Percentiles rank a stretch among this genome's conserved stretches.
Conservation (phyloP, 768 basidiomycete genomes). For the Kwoniella pini region DNA sequence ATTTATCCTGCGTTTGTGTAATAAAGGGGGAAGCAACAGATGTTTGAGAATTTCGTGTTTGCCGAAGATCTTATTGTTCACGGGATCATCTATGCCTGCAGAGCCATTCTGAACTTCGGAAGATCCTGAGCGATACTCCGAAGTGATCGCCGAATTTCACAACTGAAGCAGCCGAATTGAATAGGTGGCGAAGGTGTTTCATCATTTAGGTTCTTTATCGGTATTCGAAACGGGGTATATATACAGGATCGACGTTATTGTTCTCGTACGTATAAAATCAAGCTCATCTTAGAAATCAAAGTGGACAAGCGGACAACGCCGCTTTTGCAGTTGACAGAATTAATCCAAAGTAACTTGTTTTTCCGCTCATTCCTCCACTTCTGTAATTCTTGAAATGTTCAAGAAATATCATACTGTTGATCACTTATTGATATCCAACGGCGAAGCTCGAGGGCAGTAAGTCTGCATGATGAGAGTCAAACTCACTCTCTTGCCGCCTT, state of each 20-base stretch:
- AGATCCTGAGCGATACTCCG: background rate
- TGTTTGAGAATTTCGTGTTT: background rate
- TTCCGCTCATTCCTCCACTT: too few relatives aligned
- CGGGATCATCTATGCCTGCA: background rate
- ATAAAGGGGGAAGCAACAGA: background rate
- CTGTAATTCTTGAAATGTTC: too few relatives aligned
- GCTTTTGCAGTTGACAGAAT: too few relatives aligned
- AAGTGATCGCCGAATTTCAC: background rate
- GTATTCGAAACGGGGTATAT: background rate
- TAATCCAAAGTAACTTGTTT: too few relatives aligned
- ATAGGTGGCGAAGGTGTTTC: constrained; percentile 10
- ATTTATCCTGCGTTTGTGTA: background rate
- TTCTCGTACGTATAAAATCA: background rate
- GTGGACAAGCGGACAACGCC: too few relatives aligned
- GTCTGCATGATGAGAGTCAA: constrained; percentile 28
- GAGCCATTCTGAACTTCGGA: background rate
- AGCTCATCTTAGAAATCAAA: too few relatives aligned
- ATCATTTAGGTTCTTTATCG: background rate
- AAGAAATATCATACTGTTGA: too few relatives aligned
- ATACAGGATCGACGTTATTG: background rate
- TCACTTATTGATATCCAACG: too few relatives aligned
- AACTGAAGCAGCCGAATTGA: too few relatives aligned
- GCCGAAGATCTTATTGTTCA: background rate
- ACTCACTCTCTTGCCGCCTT: constrained; percentile 37
- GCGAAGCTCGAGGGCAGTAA: too few relatives aligned